Conservation (phyloP, 495 filamentous ascomycete genomes). For the Penicillium dipodomyicola region DNA sequence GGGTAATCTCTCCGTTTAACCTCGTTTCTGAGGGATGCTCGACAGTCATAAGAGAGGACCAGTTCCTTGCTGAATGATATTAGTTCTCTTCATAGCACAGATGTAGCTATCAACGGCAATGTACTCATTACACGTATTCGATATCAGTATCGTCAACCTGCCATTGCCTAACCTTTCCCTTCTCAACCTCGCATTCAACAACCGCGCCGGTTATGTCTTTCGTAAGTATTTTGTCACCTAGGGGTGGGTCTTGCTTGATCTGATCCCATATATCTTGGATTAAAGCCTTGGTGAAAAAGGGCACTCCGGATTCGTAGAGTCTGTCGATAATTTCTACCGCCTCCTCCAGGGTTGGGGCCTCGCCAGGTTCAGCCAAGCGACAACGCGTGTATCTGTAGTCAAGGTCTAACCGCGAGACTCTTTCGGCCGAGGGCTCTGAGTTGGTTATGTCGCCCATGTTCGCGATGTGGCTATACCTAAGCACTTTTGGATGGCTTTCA, state of each 20-base stretch:
- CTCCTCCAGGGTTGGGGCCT: slow-evolving; percentile 9
- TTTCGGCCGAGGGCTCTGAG: neutral
- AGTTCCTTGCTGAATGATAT: slow-evolving; percentile 11
- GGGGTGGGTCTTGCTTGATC: slow-evolving; percentile 6
- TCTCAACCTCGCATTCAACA: slow-evolving; percentile 9
- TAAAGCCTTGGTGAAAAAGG: slow-evolving; percentile 21
- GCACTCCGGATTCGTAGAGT: slow-evolving; percentile 15
- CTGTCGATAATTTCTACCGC: slow-evolving; percentile 16
- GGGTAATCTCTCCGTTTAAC: neutral
- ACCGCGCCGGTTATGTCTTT: slow-evolving; percentile 15
- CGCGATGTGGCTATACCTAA: neutral
- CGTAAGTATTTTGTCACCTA: slow-evolving; percentile 10
- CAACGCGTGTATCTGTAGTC: neutral
- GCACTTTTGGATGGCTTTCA: too few species aligned
- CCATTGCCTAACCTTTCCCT: neutral
- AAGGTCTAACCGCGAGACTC: neutral
- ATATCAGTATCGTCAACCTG: neutral
- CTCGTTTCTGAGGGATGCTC: slow-evolving; percentile 11
- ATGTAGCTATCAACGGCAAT: neutral
- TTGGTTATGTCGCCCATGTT: neutral
- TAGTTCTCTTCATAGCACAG: neutral
- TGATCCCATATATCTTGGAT: slow-evolving; percentile 16
- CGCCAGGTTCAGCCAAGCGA: neutral
- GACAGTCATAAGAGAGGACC: slow-evolving; percentile 9
- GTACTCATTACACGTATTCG: slow-evolving; percentile 10